Evolutionary conservation across 2,329 filamentous ascomycete genomes (phyloP).

Genomic region (Cladobotryum protrusum): DNA sequence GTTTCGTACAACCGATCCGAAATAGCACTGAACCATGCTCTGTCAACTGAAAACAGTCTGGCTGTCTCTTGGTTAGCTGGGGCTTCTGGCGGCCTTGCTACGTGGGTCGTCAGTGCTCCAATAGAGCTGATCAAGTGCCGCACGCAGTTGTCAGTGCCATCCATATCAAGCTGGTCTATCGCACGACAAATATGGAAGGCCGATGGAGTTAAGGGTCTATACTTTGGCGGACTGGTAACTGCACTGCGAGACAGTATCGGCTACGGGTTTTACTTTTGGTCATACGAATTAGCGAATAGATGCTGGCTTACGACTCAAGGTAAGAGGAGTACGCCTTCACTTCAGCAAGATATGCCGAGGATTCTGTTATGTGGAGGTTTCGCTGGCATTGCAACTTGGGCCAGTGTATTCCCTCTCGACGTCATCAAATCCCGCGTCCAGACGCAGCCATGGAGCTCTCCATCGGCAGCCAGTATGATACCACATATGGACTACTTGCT

Average conservation of each 20-base stretch:
- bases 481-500: constrained; percentile 9
- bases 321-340: constrained; percentile 15
- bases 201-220: constrained; percentile 63
- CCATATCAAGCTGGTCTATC: constrained; percentile 56
- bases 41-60: constrained; percentile 40
- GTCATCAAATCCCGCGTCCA: constrained; percentile 92
- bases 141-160: constrained; percentile 56
- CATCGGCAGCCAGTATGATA: constrained; percentile 3
- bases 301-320: constrained; percentile 36
- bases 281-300: constrained; percentile 71
- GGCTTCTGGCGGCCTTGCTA: constrained; percentile 73
- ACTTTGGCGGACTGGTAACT: constrained; percentile 75
- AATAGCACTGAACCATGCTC: constrained; percentile 44
- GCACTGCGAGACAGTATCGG: constrained; percentile 79
- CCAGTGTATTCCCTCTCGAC: constrained; percentile 83
- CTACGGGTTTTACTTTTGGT: constrained; percentile 98
- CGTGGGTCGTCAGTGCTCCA: constrained; percentile 78
- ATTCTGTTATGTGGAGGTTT: constrained; percentile 78
- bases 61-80: constrained; percentile 73
- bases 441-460: constrained; percentile 47
- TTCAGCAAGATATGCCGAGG: constrained; percentile 48
- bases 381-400: constrained; percentile 84
- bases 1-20: constrained; percentile 85
- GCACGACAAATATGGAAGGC: constrained; percentile 52
- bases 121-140: constrained; percentile 90